A percentile compares a stretch with the other conserved stretches of the same genome.
Evolutionary conservation across 1,284 basidiomycete species (phyloP).

Genomic region (Rhizoctonia solani): DNA sequence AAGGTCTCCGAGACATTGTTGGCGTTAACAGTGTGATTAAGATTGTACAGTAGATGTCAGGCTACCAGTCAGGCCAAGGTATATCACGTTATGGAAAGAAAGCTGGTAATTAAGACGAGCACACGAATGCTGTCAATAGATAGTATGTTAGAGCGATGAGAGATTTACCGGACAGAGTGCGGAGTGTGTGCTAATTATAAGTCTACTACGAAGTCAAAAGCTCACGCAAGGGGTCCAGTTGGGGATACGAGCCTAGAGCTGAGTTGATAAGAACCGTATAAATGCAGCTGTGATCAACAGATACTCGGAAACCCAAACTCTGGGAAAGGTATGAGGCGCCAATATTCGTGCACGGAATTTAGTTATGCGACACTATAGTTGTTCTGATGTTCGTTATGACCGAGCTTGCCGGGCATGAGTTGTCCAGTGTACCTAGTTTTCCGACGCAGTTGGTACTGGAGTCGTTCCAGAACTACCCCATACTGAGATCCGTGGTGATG

Average conservation of each 20-base stretch:
- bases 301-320: too few relatives aligned
- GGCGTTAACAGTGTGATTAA: neutral
- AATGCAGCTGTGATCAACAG: too few relatives aligned
- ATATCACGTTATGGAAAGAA: neutral
- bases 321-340: too few relatives aligned
- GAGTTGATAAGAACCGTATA: too few relatives aligned
- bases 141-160: neutral
- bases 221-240: constrained; percentile 7
- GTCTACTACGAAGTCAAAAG: neutral
- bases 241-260: constrained; percentile 2
- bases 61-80: neutral
- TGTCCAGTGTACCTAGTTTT: too few relatives aligned
- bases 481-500: too few relatives aligned
- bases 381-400: too few relatives aligned
- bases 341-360: too few relatives aligned
- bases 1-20: neutral
- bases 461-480: too few relatives aligned
- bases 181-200: neutral
- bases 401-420: too few relatives aligned
- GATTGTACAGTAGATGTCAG: neutral
- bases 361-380: too few relatives aligned
- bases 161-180: neutral
- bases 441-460: too few relatives aligned
- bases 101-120: neutral
- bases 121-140: neutral